These are phyloP conservation scores for Macaranga tanarius DNA, from an alignment of 441 rosid species.

Conservation along the genomic window DNA sequence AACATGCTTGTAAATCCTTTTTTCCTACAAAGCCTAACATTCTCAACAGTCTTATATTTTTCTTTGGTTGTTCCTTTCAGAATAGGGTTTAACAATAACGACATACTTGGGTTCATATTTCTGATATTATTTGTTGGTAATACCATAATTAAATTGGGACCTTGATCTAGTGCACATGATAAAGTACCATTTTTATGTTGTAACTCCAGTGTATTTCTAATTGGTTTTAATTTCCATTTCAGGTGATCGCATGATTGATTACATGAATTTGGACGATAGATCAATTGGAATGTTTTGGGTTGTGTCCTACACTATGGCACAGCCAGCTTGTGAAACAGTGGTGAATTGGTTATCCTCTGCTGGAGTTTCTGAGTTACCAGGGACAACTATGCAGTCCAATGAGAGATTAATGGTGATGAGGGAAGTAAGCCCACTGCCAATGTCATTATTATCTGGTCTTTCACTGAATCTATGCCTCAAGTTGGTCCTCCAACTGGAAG, in stretches of 20 bases:
- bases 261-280: conserved; percentile 96
- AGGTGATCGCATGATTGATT: conserved; percentile 95
- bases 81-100: neutral
- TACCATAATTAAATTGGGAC: neutral
- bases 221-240: conserved; percentile 26
- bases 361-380: conserved; percentile 73
- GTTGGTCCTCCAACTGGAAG: conserved; percentile 83
- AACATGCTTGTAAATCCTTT: neutral
- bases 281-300: conserved; percentile 99
- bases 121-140: conserved; percentile 1
- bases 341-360: conserved; percentile 80
- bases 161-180: neutral
- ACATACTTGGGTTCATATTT: neutral
- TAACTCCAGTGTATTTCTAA: conserved; percentile 6
- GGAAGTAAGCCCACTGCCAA: conserved; percentile 95
- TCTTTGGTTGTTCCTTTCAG: conserved; percentile 7
- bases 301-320: conserved; percentile 95
- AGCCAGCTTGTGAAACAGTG: conserved; percentile 85
- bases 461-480: conserved; percentile 83
- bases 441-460: conserved; percentile 88
- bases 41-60: neutral
- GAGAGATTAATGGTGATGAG: conserved; percentile 80
- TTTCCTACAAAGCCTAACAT: neutral
- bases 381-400: conserved; percentile 60
- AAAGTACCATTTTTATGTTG: neutral